phyloP scores from a whole-genome alignment of 2,329 filamentous ascomycete genomes.

The Cercospora citrullina region DNA sequence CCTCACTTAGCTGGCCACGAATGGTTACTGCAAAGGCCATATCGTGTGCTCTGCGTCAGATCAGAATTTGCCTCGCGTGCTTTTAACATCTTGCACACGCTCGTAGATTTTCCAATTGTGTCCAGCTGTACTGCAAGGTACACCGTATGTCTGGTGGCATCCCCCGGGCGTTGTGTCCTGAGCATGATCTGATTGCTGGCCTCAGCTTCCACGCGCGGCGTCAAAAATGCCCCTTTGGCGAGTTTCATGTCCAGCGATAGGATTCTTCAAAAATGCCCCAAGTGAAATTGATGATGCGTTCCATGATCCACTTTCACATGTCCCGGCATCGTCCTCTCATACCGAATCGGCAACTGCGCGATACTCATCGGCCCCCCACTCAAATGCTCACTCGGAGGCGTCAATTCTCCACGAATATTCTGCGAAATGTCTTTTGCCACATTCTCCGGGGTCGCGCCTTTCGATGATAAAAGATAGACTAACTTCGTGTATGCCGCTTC shows the following conservation, averaged over 20 bases:
- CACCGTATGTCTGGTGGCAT: background rate
- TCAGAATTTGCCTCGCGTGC: background rate
- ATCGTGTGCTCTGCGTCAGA: background rate
- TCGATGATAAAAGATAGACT: conserved; percentile 68
- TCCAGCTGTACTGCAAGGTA: background rate
- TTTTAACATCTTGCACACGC: background rate
- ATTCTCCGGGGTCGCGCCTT: conserved; percentile 58
- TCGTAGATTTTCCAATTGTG: background rate
- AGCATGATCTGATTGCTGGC: background rate
- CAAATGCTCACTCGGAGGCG: conserved; percentile 39
- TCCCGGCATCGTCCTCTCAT: conserved; percentile 29
- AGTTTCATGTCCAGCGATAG: background rate
- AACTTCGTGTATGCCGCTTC: conserved; percentile 91
- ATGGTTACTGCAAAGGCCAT: too few relatives aligned
- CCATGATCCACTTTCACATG: conserved; percentile 12
- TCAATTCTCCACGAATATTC: conserved; percentile 82
- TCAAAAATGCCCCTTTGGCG: background rate
- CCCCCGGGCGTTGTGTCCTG: background rate
- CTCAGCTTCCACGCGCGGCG: background rate
- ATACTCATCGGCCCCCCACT: conserved; percentile 24
- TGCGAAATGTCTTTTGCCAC: conserved; percentile 70
- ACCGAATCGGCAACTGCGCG: conserved; percentile 29
- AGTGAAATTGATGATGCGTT: conserved; percentile 3
- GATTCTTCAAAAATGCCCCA: conserved; percentile 2
- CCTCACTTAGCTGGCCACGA: background rate